Evolutionary conservation across 2,329 filamentous ascomycete genomes (phyloP), one percentile per base, ranked within the genome.

Genomic region (Nannizzia gypsea): DNA sequence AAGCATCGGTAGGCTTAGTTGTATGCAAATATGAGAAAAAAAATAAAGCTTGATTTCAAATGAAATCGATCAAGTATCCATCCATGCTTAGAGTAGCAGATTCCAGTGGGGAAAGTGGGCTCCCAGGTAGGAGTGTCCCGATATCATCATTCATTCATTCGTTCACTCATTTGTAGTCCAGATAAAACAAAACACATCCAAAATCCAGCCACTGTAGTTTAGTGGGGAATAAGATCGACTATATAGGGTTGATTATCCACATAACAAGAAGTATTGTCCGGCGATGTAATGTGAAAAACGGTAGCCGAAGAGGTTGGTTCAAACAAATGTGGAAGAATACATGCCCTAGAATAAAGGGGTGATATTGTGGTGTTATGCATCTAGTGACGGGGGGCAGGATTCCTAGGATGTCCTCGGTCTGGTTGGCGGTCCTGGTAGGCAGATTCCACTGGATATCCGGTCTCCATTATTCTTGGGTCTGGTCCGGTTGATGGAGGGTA

Each of bases 381-480:
- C 59, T 72, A 69, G 59, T 73, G 73, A n/a, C 69, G 71, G 62
- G 66, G 63, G 62, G 73, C 69, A 59, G 67, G 66, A 57, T 73
- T 71, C 66, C 73, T 70, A 63, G 73, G 65, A 70, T 68, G 73
- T 66, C 72, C 70, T 66, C 73, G 72, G 69, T 66, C 72, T 58
- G 63, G 50, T 55, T 62, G 63, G 36, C 62, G 56, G 57, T 64
- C 64, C 64, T 74, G 61, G 60, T 70, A 71, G 54, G 61, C 56
- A 38, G 68, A 69, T 62, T 75, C 73, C 64, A 72, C 70, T 61
- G 73, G 72, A 65, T 74, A 76, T 71, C 74, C 74, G 60, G 72
- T 67, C 60, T 75, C 74, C 61, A 64, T 60, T 69, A 74, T 72
- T 69, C 74, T 72, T 56, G 72, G 68, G 61, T 75, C 73, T 63